phyloP scores from a whole-genome alignment of 371 early-diverging fungal species.

The Mortierella sp. region DNA sequence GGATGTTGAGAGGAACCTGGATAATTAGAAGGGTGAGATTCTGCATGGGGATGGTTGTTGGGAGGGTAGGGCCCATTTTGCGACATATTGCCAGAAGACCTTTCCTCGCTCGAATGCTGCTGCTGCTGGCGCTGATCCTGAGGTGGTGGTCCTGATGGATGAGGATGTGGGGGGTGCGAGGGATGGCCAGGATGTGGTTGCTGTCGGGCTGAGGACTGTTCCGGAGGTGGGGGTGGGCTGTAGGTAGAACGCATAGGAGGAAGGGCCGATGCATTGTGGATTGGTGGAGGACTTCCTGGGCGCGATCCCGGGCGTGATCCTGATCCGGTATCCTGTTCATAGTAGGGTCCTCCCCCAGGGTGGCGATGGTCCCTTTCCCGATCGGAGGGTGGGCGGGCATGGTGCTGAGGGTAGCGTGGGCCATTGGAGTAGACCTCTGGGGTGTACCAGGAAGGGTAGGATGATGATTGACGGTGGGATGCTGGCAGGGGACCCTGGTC shows the following conservation, averaged over 20 bases:
- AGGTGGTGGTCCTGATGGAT: not conserved
- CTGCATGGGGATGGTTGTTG: not conserved
- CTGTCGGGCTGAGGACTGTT: not conserved
- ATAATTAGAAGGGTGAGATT: not conserved
- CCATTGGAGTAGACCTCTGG: slow-evolving; percentile 40
- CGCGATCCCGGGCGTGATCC: slow-evolving; percentile 17
- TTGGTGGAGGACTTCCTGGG: slow-evolving; percentile 18
- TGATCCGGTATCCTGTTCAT: slow-evolving; percentile 11
- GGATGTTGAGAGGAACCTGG: not conserved
- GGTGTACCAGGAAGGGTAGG: slow-evolving; percentile 55
- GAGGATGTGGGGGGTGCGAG: not conserved
- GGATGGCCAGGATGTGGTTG: not conserved
- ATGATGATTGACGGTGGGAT: slow-evolving; percentile 29
- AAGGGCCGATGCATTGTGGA: not conserved
- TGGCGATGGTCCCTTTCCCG: slow-evolving; percentile 11
- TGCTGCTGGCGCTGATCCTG: slow-evolving; percentile 17
- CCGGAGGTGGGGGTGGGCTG: slow-evolving; percentile 22
- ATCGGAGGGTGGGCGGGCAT: slow-evolving; percentile 11
- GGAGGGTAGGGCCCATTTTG: slow-evolving; percentile 17
- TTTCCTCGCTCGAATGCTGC: slow-evolving; percentile 3
- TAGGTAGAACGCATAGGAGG: slow-evolving; percentile 4
- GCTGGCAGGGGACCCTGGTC: slow-evolving; percentile 7
- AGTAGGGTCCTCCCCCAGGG: not conserved
- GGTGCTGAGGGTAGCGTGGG: slow-evolving; percentile 10
- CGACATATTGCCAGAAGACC: not conserved